Percentiles rank a stretch among this genome's conserved stretches.
Conservation (phyloP, 345 rosid species). For the Heritiera littoralis region DNA sequence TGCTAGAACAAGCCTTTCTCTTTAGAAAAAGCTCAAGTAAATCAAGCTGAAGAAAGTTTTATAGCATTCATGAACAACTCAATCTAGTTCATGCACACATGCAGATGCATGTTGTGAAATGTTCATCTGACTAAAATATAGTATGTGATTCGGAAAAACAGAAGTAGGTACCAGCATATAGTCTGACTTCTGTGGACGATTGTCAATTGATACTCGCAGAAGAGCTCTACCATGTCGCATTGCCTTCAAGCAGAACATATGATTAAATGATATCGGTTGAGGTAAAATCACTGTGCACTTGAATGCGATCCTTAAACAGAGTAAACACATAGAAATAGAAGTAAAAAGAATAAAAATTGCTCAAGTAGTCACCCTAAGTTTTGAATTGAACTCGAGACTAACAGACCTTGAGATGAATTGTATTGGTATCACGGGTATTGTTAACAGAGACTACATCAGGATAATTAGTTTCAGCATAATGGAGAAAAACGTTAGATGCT, state of each 20-base stretch:
- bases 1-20: background rate
- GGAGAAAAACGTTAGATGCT: constrained; percentile 54
- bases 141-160: background rate
- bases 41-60: constrained; percentile 3
- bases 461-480: constrained; percentile 66
- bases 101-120: background rate
- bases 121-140: background rate
- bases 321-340: background rate
- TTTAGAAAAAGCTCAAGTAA: background rate
- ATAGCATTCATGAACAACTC: background rate
- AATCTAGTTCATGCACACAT: background rate
- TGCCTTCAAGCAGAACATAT: constrained; percentile 23
- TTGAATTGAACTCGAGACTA: background rate
- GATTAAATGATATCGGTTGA: background rate
- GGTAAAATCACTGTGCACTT: background rate
- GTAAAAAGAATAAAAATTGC: background rate
- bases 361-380: background rate
- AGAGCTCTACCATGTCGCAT: constrained; percentile 65
- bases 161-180: constrained; percentile 62
- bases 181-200: constrained; percentile 59
- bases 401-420: constrained; percentile 71
- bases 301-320: background rate
- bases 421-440: constrained; percentile 35
- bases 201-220: constrained; percentile 57
- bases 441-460: constrained; percentile 62